phyloP scores from a whole-genome alignment of 177 flowering plant genomes.

The Vitis hybrid region DNA sequence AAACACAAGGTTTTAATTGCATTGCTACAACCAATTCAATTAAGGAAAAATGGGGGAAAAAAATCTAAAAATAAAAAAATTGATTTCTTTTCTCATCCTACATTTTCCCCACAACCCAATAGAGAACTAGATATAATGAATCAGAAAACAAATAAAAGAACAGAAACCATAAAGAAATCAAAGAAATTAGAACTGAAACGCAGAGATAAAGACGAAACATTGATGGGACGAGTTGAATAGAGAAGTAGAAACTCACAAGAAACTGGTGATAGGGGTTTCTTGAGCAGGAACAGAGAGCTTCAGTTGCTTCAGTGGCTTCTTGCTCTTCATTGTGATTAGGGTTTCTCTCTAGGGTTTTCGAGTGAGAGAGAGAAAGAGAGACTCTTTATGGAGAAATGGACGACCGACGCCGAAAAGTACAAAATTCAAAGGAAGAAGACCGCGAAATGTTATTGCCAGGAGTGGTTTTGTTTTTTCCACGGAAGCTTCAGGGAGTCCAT shows the following conservation, averaged over 20 bases:
- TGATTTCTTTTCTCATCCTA: neutral
- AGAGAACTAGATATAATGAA: neutral
- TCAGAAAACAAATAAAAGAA: neutral
- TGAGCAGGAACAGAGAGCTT: slow-evolving; percentile 95
- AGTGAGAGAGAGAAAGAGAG: neutral
- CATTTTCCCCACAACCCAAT: neutral
- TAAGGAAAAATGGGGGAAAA: too few relatives aligned
- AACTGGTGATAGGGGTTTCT: slow-evolving; percentile 70
- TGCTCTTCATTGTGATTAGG: slow-evolving; percentile 54
- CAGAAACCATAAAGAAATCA: neutral
- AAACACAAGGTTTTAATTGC: too few relatives aligned
- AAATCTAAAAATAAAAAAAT: too few relatives aligned
- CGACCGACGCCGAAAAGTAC: neutral
- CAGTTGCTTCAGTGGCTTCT: slow-evolving; percentile 78
- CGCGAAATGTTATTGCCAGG: slow-evolving; percentile 13
- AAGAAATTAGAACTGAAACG: neutral
- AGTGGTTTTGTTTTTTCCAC: neutral
- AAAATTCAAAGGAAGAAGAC: slow-evolving; percentile 24
- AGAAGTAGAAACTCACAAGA: slow-evolving; percentile 53
- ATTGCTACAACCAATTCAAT: too few relatives aligned
- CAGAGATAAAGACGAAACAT: neutral
- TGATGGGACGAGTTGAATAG: neutral
- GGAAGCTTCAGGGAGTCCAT: too few relatives aligned
- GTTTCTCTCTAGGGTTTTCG: slow-evolving; percentile 21
- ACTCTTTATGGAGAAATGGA: slow-evolving; percentile 6